Conservation (phyloP, 176 grass and related monocot genomes). For the Canna indica region DNA sequence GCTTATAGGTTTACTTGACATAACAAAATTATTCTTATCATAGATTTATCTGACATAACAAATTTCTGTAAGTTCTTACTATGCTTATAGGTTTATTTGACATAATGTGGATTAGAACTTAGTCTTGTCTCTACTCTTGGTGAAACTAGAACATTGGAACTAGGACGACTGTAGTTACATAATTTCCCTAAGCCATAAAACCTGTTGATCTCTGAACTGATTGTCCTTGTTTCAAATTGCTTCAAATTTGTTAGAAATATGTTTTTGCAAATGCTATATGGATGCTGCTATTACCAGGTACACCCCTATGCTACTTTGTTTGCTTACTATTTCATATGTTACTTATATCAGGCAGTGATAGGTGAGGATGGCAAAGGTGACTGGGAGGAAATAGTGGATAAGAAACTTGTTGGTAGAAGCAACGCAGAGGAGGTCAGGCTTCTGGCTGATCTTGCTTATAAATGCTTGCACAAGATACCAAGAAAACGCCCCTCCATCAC, state of each 20-base stretch:
- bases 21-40: background rate
- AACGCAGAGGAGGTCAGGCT: slow-evolving; percentile 55
- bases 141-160: background rate
- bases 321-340: background rate
- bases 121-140: background rate
- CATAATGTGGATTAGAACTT: background rate
- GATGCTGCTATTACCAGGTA: background rate
- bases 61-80: background rate
- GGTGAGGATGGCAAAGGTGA: slow-evolving; percentile 64
- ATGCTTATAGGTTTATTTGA: background rate
- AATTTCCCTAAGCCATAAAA: background rate
- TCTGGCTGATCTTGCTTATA: slow-evolving; percentile 72
- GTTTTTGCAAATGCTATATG: background rate
- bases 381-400: slow-evolving; percentile 85
- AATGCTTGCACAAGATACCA: slow-evolving; percentile 69
- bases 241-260: background rate
- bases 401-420: slow-evolving; percentile 41
- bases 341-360: slow-evolving; percentile 55
- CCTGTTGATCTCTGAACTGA: background rate
- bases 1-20: background rate
- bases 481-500: slow-evolving; percentile 76
- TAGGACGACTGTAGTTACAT: background rate
- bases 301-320: background rate
- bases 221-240: background rate
- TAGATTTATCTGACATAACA: background rate